These are phyloP conservation scores for Trichoderma oligosporum DNA, from an alignment of 2,329 filamentous ascomycete species.

Conservation along the genomic window DNA sequence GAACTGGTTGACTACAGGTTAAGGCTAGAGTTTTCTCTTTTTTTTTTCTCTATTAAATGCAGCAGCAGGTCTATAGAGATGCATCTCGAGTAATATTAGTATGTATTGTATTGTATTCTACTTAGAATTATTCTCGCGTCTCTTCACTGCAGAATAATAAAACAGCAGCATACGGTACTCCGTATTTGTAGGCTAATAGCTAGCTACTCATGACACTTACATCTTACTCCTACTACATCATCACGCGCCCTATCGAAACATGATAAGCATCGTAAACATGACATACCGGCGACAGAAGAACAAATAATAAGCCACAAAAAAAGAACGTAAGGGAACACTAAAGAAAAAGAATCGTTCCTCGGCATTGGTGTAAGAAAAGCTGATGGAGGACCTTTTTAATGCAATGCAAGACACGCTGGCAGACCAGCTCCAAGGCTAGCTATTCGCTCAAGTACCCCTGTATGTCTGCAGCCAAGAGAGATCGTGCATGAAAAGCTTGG, in stretches of 20 bases:
- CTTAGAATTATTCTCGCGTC: no score
- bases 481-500: constrained; percentile 1
- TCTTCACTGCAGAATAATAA: no score
- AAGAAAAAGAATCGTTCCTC: background rate
- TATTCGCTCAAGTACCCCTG: constrained; percentile 16
- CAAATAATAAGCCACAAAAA: background rate
- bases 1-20: background rate
- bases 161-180: no score
- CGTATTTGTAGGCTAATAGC: no score
- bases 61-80: background rate
- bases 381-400: constrained; percentile 13
- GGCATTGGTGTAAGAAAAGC: background rate
- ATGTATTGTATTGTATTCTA: no score
- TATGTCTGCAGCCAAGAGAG: constrained; percentile 17
- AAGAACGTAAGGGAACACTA: background rate
- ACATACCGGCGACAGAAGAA: background rate
- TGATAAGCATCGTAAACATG: background rate
- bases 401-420: constrained; percentile 33
- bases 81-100: no score
- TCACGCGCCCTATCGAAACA: background rate
- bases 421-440: constrained; percentile 10
- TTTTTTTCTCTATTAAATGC: background rate
- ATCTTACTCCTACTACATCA: background rate
- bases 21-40: background rate
- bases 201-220: background rate